Base-by-base conservation (phyloP, 345 rosid species). In the Alliaria petiolata region DNA sequence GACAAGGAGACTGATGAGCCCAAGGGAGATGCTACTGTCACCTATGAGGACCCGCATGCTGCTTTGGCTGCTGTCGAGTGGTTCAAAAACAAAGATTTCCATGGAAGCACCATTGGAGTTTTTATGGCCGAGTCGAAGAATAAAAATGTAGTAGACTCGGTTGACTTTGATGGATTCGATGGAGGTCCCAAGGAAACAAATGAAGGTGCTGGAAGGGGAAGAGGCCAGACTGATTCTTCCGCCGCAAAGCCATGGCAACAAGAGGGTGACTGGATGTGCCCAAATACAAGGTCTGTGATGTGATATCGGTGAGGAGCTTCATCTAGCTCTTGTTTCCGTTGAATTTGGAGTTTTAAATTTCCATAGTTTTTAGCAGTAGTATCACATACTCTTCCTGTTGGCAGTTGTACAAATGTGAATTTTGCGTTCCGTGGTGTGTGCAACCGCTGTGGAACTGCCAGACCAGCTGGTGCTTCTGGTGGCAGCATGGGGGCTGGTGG, bases 241-340 rank as follows among this genome's bases (percentile, higher is more conserved):
- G 99, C 88, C 0, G 99, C 85, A 30, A 89, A 92, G 82, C 81
- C 86, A 11, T 92, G 98, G 98, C 88, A 87, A 71, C 99, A 92
- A 77, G 99, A 95, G 6, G 99, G 98, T 76, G 98, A 95, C 76
- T 95, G 99, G 99, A 60, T 82, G 78, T 95, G 99, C 84, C 93
- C 98, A 31, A 95, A 95, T 92, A 89, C 98, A 92, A 95, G 99
- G 99, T 92, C 97, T 92, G 98, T 95, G 98, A 84, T 95, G 84
- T 91, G 92, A 95, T 57, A 87, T 90, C 75, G 98, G 99, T 92
- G 98, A 95, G 99, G 97, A 76, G 88, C 98, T 82, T 85, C 80
- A 80, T 85, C 96, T 85, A 86, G 84, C 84, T 84, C 90, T 79
- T 81, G 62, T 76, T 74, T 81, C 43, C 74, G 65, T 58, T 67